Conservation (phyloP, 108 stramenopile species). For the Stephanodiscus triporus region DNA sequence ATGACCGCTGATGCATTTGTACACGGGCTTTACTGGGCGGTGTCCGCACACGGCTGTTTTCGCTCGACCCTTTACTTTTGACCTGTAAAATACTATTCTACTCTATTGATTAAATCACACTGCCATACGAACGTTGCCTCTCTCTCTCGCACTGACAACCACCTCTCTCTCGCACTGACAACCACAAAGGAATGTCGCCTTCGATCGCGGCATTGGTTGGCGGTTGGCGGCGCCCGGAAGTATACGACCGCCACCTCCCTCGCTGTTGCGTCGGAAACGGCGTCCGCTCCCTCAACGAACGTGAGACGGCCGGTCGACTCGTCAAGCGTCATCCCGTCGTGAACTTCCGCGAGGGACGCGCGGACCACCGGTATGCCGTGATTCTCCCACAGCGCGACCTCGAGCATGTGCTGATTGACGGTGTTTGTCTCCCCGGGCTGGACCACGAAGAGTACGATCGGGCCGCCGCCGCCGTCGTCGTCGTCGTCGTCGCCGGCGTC, state of each 20-base stretch:
- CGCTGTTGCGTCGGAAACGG: not conserved
- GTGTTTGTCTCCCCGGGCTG: conserved; percentile 97
- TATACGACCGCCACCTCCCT: conserved; percentile 89
- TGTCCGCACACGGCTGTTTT: too few relatives aligned
- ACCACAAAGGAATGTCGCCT: too few relatives aligned
- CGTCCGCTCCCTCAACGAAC: conserved; percentile 24
- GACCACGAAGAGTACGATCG: conserved; percentile 88
- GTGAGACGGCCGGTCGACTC: conserved; percentile 56
- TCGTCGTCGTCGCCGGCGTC: not conserved
- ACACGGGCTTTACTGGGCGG: too few relatives aligned
- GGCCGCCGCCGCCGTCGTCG: conserved; percentile 1
- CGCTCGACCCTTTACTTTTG: too few relatives aligned
- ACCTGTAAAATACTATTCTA: too few relatives aligned
- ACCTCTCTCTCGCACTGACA: too few relatives aligned
- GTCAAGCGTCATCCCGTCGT: conserved; percentile 43
- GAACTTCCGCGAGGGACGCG: conserved; percentile 64
- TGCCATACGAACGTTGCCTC: too few relatives aligned
- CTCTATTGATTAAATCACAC: too few relatives aligned
- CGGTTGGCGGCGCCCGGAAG: conserved; percentile 93
- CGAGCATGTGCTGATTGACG: conserved; percentile 94
- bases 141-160: too few relatives aligned
- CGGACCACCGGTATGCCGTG: conserved; percentile 84
- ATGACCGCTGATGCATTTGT: too few relatives aligned
- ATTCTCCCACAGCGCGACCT: conserved; percentile 83
- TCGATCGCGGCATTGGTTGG: too few relatives aligned